Base-by-base conservation (phyloP, 2,329 filamentous ascomycete genomes). In the Colletotrichum agaves region DNA sequence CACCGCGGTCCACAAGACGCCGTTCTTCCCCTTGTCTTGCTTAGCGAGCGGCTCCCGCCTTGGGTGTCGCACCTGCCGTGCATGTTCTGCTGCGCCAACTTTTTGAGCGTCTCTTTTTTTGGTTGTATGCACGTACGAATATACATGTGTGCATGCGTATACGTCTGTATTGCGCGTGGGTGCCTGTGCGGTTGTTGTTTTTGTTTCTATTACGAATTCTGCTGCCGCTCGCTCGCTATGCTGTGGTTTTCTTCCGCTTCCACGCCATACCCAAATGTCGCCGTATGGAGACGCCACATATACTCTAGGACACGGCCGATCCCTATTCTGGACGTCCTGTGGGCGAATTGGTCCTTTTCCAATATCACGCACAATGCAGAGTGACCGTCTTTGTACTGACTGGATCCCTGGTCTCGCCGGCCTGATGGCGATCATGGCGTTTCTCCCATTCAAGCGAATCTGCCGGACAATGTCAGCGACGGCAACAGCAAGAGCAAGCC, bases 41-140 rank as follows among this genome's bases (percentile, higher is more conserved):
- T 55, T 67, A 67, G 61, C 64, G 61, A 67, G 61, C 53, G 61
- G 64, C 64, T 67, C 64, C 61, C 64, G 61, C 33, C 61, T 67
- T 60, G 31, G 17, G 10, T 46, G 61, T 59, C 31, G 39, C 33
- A 52, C 53, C 44, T 52, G 46, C 46, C 60, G 53, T 67, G 60
- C 64, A 23, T 57, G n/a, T 62, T 44, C 23, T 53, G 52, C 52
- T 58, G 60, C 52, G 46, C 64, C 53, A 64, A 43, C 41, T 49
- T 49, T 17, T 49, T 13, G 41, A 43, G 55, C 33, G 53, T 53
- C 52, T 58, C 41, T 61, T 33, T n/a, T 64, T 39, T 17, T 49
- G 13, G 13, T 47, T 55, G 41, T 27, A 41, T 58, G 43, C 15
- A 21, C 41, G 17, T 37, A 11, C 17, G 43, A 13, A 5, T 17